A percentile compares a stretch with the other conserved stretches of the same genome.
phyloP scores from a whole-genome alignment of 2,329 filamentous ascomycete species.

The Pyrenophora teres region DNA sequence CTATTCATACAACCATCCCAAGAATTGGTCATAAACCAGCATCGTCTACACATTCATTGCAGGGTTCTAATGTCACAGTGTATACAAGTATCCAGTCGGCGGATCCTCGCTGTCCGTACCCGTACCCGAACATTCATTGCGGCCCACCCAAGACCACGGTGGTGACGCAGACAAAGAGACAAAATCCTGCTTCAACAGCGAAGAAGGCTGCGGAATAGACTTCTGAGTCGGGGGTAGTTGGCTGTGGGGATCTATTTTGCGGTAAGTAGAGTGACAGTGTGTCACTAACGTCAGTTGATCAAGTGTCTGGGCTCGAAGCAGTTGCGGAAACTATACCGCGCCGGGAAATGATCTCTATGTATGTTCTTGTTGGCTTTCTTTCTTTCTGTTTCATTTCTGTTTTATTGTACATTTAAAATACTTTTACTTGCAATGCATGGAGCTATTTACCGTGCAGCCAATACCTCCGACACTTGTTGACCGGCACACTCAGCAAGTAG shows the following conservation, averaged over 20 bases:
- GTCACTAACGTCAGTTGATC: no score
- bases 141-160: slow-evolving; percentile 20
- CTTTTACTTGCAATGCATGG: no score
- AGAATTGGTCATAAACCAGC: no score
- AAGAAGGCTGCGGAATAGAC: neutral
- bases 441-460: slow-evolving; percentile 17
- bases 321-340: no score
- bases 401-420: no score
- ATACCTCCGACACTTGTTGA: slow-evolving; percentile 17
- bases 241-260: no score
- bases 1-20: neutral
- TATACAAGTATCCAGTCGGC: slow-evolving; percentile 16
- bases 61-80: neutral
- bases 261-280: no score
- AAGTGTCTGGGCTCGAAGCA: no score
- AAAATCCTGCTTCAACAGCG: neutral
- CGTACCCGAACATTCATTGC: slow-evolving; percentile 33
- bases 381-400: no score
- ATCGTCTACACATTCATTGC: no score
- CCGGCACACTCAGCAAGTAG: slow-evolving; percentile 42
- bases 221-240: neutral
- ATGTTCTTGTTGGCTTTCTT: no score
- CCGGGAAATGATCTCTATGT: no score
- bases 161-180: neutral
- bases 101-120: slow-evolving; percentile 37